These are phyloP conservation scores for Tolypocladium tropicale DNA, from an alignment of 2,329 filamentous ascomycete species.

Conservation along the genomic window DNA sequence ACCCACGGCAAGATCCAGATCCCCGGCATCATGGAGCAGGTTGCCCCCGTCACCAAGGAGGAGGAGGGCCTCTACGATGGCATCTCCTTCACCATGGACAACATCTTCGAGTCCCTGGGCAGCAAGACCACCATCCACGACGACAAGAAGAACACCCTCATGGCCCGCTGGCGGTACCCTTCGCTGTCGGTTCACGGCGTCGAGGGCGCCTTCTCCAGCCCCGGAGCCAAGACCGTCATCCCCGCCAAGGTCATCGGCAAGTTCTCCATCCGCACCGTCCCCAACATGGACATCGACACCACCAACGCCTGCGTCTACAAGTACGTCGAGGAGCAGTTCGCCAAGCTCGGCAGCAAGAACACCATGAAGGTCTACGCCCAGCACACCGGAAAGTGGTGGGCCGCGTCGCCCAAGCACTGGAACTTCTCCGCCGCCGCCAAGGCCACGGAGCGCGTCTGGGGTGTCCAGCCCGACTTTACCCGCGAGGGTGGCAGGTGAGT, in stretches of 20 bases:
- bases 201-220: slow-evolving; percentile 87
- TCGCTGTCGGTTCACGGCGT: slow-evolving; percentile 90
- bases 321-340: slow-evolving; percentile 75
- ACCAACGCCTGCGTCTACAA: slow-evolving; percentile 80
- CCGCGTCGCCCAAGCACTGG: slow-evolving; percentile 95
- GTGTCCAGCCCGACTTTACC: slow-evolving; percentile 87
- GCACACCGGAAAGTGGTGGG: slow-evolving; percentile 98
- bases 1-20: slow-evolving; percentile 87
- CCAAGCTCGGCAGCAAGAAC: slow-evolving; percentile 87
- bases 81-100: slow-evolving; percentile 95
- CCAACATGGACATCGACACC: slow-evolving; percentile 88
- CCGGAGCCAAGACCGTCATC: slow-evolving; percentile 96
- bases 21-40: slow-evolving; percentile 86
- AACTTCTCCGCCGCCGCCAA: slow-evolving; percentile 93
- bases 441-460: slow-evolving; percentile 93
- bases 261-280: slow-evolving; percentile 95
- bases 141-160: slow-evolving; percentile 85
- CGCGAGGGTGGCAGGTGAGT: slow-evolving; percentile 81
- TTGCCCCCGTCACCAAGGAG: slow-evolving; percentile 76
- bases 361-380: slow-evolving; percentile 69
- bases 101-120: slow-evolving; percentile 83
- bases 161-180: slow-evolving; percentile 92
- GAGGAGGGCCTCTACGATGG: slow-evolving; percentile 80
- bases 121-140: slow-evolving; percentile 78
- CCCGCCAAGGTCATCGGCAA: slow-evolving; percentile 96